Base-by-base conservation (phyloP, 257 asterid genomes). In the Osmanthus fragrans region DNA sequence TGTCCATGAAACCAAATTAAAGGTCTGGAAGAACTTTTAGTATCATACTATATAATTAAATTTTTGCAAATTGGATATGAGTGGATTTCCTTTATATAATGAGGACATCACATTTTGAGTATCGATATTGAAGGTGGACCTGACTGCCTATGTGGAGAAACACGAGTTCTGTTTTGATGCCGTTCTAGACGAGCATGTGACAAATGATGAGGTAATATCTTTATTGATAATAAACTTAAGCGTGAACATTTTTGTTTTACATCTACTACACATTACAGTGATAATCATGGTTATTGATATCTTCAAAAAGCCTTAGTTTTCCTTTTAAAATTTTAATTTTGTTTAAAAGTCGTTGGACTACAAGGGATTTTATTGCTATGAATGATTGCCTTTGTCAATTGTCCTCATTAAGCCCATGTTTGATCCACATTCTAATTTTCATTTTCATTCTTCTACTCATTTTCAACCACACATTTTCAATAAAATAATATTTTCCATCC, bases 111-210 rank as follows among this genome's bases (percentile, higher is more conserved):
- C 74, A 68, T 81, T 80, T 63, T 79, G 82, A 37, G 78, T 73
- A 70, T 78, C 25, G 40, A 9, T 83, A 65, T 51, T 77, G 87
- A 81, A 96, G 99, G 98, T 96, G 79, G 99, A 96, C 85, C 88
- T 96, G 89, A 96, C 99, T 77, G 98, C 98, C 42, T 96, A 96
- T 72, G 97, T 92, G 83, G 99, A 96, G 87, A 96, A 89, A 85
- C 99, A 96, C 34, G 99, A 90, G 87, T 96, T 93, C 86, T 89
- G 95, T 85, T 93, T 96, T 84, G 98, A 96, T 87, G 98, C 97
- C 23, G 99, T 96, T 82, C 92, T 96, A 49, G 94, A 96, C 86
- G 97, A 93, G 83, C 80, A 88, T 40, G 99, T 96, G 76, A 84
- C 97, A 19, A 96, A 96, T 86, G 97, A 92, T 82, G 99, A 93